phyloP scores from a whole-genome alignment of 139 green algal genomes.

The Closterium sp. region DNA sequence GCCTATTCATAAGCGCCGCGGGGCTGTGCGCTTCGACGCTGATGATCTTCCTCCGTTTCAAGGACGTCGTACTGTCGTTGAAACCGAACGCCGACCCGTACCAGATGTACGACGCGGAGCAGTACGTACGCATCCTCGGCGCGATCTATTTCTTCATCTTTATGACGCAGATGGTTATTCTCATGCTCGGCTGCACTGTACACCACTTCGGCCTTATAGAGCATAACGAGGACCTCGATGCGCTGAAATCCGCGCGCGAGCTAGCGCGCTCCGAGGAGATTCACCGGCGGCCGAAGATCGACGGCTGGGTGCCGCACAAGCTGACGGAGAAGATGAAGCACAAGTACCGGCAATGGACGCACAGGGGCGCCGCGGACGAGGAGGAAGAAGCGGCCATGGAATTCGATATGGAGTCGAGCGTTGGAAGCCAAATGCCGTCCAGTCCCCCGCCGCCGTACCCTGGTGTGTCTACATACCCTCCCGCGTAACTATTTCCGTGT shows the following conservation, averaged over 20 bases:
- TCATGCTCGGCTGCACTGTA: constrained; percentile 27
- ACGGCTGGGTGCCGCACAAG: background rate
- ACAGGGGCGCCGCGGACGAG: background rate
- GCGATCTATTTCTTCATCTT: constrained; percentile 43
- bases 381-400: background rate
- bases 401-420: background rate
- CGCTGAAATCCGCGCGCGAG: background rate
- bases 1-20: constrained; percentile 19
- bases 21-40: constrained; percentile 22
- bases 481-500: background rate
- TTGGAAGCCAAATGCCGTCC: background rate
- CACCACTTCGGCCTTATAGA: constrained; percentile 34
- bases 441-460: background rate
- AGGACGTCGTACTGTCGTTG: constrained; percentile 1
- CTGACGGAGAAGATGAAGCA: constrained; percentile 26
- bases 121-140: constrained; percentile 20
- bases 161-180: constrained; percentile 20
- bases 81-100: background rate
- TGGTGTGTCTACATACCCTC: background rate
- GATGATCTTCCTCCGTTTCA: constrained; percentile 36
- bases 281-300: background rate
- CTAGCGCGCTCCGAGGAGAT: background rate
- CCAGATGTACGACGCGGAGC: constrained; percentile 1
- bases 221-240: constrained; percentile 34
- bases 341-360: constrained; percentile 8